Conservation (phyloP, 2,329 filamentous ascomycete genomes). For the Trichophyton rubrum region DNA sequence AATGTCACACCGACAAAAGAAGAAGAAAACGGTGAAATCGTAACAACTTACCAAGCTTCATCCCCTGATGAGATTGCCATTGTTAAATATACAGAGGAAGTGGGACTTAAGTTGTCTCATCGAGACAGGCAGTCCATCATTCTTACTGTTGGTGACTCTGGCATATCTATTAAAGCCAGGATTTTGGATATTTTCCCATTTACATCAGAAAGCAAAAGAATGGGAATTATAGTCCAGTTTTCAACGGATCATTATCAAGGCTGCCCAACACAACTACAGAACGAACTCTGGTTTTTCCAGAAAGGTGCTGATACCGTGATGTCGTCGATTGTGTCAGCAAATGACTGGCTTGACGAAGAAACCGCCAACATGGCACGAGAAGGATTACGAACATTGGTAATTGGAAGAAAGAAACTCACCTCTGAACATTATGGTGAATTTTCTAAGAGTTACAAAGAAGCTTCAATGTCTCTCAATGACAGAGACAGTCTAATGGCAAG, state of each 20-base stretch:
- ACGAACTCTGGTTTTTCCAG: constrained; percentile 96
- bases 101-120: constrained; percentile 71
- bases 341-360: constrained; percentile 98
- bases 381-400: constrained; percentile 82
- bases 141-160: constrained; percentile 63
- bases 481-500: constrained; percentile 72
- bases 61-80: constrained; percentile 98
- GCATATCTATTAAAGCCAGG: constrained; percentile 66
- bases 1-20: constrained; percentile 91
- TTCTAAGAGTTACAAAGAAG: constrained; percentile 58
- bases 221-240: constrained; percentile 94
- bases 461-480: constrained; percentile 64
- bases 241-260: constrained; percentile 44
- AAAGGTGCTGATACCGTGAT: constrained; percentile 98
- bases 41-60: constrained; percentile 88
- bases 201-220: constrained; percentile 92
- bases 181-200: constrained; percentile 96
- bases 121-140: constrained; percentile 80
- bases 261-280: constrained; percentile 39
- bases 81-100: constrained; percentile 84
- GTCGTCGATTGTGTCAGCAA: constrained; percentile 85
- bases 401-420: constrained; percentile 81
- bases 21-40: constrained; percentile 60
- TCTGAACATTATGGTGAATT: constrained; percentile 71
- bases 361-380: constrained; percentile 99